phyloP scores from a whole-genome alignment of 2,329 filamentous ascomycete species.

The Diaporthe amygdali region DNA sequence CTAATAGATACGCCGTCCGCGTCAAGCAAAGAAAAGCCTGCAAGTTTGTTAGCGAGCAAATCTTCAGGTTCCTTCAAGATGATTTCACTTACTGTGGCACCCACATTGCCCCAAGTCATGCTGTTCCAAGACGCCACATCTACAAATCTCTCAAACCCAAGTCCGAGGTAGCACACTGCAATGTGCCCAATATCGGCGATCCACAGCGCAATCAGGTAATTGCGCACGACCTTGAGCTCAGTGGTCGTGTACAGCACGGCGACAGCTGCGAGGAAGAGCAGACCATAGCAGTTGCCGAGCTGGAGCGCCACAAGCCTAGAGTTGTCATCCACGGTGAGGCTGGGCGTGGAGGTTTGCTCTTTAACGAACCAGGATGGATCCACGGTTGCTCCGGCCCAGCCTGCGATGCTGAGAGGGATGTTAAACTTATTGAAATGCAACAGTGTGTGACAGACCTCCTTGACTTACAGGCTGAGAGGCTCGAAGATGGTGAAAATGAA shows the following conservation, averaged over 20 bases:
- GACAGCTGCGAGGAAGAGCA: constrained; percentile 68
- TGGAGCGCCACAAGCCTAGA: constrained; percentile 67
- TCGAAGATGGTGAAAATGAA: constrained; percentile 72
- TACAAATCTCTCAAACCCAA: constrained; percentile 60
- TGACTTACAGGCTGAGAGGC: constrained; percentile 68
- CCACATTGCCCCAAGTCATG: constrained; percentile 77
- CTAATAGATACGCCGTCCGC: constrained; percentile 62
- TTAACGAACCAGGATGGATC: constrained; percentile 67
- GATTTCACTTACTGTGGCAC: constrained; percentile 57
- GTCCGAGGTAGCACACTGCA: constrained; percentile 61
- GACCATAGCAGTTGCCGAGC: constrained; percentile 72
- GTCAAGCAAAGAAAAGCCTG: constrained; percentile 61
- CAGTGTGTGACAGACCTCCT: background rate
- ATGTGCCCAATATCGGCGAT: constrained; percentile 73
- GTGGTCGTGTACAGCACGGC: constrained; percentile 68
- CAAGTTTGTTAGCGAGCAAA: background rate
- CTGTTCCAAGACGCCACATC: constrained; percentile 68
- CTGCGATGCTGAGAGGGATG: constrained; percentile 54
- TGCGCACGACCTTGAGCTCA: constrained; percentile 69
- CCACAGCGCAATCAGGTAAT: constrained; percentile 70
- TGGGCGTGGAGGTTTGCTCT: constrained; percentile 58
- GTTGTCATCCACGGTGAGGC: constrained; percentile 45
- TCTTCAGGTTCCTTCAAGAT: constrained; percentile 10
- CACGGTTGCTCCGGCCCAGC: constrained; percentile 61
- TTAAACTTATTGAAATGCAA: background rate